Base-by-base conservation (phyloP, 148 eudicot genomes). In the Silene latifolia region DNA sequence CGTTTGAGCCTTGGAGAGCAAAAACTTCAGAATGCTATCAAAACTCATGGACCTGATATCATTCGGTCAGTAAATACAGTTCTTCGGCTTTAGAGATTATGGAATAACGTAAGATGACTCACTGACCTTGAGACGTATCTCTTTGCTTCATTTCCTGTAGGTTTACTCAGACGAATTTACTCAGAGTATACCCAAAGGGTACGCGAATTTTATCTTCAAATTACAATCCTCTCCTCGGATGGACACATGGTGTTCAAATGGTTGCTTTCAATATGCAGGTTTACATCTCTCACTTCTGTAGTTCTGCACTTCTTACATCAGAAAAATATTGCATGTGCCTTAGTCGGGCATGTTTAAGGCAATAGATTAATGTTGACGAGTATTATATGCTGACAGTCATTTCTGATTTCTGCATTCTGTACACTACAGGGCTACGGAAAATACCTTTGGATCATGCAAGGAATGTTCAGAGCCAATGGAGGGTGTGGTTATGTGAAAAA, bases 201-300 rank as follows among this genome's bases (percentile, higher is more conserved):
- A 77, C 80, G 21, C 90, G 93, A 17, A 72, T 91, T 24, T 73
- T 74, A 63, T 91, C 93, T 19, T 86, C 97, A 5, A 91, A 91
- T 59, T 91, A 89, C 72, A 74, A 89, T 82, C 97, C 97, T 74
- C 27, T 85, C 5, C 24, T 78, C 39, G 88, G 89, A 47, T 91
- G 97, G 97, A 79, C 75, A 9, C 90, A 89, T 80, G 92, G 93
- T 76, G 90, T 89, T 71, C 97, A 91, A 74, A 89, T 91, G 93
- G 92, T 87, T 72, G 93, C 93, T 24, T 85, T 88, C 69, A 88
- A 91, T 72, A 87, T 89, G 93, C 93, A 91, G 89, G 93, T 88
- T 67, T 57, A 14, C 32, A 58, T 64, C 75, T 69, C 59, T 62
- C 42, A 23, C 25, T 44, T 56, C 60, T n/a, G n/a, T n/a, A n/a